Evolutionary conservation across 192 early-diverging fungal species (phyloP).

Genomic region (Backusella sp.): DNA sequence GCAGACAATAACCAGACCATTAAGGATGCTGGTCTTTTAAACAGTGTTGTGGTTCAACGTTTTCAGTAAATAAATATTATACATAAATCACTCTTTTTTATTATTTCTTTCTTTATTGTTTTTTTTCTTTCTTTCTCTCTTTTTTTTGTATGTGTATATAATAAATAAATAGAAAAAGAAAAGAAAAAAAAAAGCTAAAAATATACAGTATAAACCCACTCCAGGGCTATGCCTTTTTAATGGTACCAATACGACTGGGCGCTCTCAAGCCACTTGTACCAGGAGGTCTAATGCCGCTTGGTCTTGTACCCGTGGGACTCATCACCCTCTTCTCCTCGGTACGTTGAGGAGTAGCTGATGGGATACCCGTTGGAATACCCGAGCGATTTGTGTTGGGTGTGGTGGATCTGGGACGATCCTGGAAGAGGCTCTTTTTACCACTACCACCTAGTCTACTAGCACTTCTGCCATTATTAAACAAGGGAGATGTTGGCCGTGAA

Average conservation of each 20-base stretch:
- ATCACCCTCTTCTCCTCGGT: neutral
- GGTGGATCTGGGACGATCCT: neutral
- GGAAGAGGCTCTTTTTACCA: neutral
- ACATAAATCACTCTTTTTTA: neutral
- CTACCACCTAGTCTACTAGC: neutral
- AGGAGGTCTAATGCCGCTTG: conserved; percentile 9
- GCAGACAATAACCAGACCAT: conserved; percentile 67
- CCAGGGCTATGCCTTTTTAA: neutral
- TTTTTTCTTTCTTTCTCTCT: too few relatives aligned
- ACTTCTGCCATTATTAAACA: neutral
- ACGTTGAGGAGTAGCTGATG: neutral
- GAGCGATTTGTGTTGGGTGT: neutral
- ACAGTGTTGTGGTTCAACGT: conserved; percentile 82
- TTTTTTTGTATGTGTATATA: neutral
- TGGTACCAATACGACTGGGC: conserved; percentile 4
- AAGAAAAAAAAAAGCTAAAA: neutral
- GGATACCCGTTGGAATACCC: neutral
- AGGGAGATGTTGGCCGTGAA: neutral
- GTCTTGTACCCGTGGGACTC: conserved; percentile 6
- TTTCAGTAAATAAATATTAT: conserved; percentile 22
- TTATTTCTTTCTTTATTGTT: neutral
- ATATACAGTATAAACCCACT: neutral
- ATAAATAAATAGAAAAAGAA: neutral
- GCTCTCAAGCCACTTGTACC: neutral
- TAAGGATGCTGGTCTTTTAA: conserved; percentile 81